These are phyloP conservation scores for Myrica gale DNA, from an alignment of 306 rosid species.

Conservation along the genomic window DNA sequence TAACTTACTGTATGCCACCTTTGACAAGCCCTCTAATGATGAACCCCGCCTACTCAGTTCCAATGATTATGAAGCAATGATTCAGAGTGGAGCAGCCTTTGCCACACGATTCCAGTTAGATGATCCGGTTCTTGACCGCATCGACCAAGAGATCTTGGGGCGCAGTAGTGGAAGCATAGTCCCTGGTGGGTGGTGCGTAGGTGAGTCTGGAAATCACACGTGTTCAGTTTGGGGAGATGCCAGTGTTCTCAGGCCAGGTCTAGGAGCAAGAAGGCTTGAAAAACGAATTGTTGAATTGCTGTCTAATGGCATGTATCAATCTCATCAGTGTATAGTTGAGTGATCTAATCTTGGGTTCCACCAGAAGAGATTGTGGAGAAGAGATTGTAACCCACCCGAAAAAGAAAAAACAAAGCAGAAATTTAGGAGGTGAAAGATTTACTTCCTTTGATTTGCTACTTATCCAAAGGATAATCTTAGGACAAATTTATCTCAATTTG, in stretches of 20 bases:
- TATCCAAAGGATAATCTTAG: constrained; percentile 24
- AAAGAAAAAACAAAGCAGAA: neutral
- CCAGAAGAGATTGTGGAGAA: constrained; percentile 21
- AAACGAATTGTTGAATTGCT: constrained; percentile 60
- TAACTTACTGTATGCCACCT: constrained; percentile 48
- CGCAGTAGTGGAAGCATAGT: constrained; percentile 46
- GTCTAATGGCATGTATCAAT: constrained; percentile 54
- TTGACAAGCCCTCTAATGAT: constrained; percentile 35
- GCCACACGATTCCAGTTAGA: constrained; percentile 49
- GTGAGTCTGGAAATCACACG: constrained; percentile 64
- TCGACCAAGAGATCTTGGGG: constrained; percentile 61
- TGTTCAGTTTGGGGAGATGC: constrained; percentile 97
- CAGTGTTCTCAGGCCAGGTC: constrained; percentile 75
- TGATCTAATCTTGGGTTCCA: constrained; percentile 30
- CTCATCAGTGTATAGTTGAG: constrained; percentile 54
- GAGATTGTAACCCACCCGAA: constrained; percentile 12
- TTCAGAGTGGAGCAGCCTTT: constrained; percentile 78
- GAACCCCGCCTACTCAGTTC: constrained; percentile 46
- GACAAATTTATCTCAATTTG: constrained; percentile 17
- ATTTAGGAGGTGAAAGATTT: constrained; percentile 20
- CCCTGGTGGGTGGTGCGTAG: constrained; percentile 98
- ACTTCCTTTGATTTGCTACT: constrained; percentile 15
- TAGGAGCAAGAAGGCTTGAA: constrained; percentile 74
- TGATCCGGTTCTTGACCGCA: constrained; percentile 75
- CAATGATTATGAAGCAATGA: constrained; percentile 54